phyloP scores from a whole-genome alignment of 768 basidiomycete species.

The Clavaria fumosa region DNA sequence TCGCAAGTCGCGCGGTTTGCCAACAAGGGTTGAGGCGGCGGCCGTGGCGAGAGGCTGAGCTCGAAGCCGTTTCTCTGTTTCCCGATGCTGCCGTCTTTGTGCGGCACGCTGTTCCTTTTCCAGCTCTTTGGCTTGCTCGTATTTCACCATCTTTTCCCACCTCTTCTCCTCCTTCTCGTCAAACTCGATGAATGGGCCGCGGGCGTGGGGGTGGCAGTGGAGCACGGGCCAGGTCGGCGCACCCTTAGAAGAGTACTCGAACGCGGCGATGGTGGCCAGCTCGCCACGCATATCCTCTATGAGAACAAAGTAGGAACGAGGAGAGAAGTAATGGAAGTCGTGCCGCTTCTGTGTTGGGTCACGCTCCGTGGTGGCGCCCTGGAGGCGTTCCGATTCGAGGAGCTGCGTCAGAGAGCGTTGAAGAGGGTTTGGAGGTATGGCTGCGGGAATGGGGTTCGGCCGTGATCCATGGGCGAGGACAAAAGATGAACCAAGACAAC shows the following conservation, averaged over 20 bases:
- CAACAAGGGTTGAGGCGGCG: no score
- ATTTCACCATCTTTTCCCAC: constrained; percentile 42
- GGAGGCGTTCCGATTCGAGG: constrained; percentile 66
- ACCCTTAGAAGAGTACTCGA: constrained; percentile 57
- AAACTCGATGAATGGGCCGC: constrained; percentile 63
- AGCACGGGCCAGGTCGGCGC: constrained; percentile 70
- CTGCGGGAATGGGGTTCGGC: constrained; percentile 9
- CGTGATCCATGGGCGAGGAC: constrained; percentile 13
- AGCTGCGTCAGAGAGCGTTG: constrained; percentile 43
- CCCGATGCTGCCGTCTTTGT: constrained; percentile 20
- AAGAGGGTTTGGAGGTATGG: constrained; percentile 12
- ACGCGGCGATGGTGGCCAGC: constrained; percentile 67
- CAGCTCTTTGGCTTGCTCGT: constrained; percentile 29
- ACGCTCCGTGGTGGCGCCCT: constrained; percentile 73
- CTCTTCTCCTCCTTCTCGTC: constrained; percentile 59
- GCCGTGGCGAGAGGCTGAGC: constrained; percentile 18
- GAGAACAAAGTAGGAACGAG: constrained; percentile 62
- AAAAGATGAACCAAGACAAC: constrained; percentile 33
- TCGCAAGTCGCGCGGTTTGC: constrained; percentile 42
- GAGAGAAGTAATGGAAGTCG: constrained; percentile 77
- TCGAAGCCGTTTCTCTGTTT: constrained; percentile 26
- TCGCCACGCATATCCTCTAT: constrained; percentile 83
- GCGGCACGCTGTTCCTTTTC: constrained; percentile 21
- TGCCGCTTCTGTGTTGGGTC: constrained; percentile 80
- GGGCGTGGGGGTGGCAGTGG: constrained; percentile 56